phyloP scores from a whole-genome alignment of 2,329 filamentous ascomycete genomes.

The Aspergillus aculeatinus region DNA sequence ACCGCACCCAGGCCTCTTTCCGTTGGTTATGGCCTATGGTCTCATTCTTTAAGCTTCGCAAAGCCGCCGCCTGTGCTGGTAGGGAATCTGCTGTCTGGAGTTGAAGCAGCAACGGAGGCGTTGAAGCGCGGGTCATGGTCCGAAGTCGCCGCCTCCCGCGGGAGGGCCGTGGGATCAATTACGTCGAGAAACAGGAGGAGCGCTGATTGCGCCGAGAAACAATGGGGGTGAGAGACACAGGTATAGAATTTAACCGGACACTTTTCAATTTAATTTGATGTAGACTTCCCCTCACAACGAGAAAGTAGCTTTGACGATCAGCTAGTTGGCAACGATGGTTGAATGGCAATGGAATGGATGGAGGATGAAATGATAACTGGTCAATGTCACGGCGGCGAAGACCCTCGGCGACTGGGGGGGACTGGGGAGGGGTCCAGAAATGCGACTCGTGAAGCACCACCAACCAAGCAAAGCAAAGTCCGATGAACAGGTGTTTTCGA shows the following conservation, averaged over 20 bases:
- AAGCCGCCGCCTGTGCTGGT: conserved; percentile 50
- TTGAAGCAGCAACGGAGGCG: conserved; percentile 56
- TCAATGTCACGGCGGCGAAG: background rate
- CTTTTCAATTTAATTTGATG: background rate
- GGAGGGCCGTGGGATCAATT: conserved; percentile 13
- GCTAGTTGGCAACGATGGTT: background rate
- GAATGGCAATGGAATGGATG: background rate
- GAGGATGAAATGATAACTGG: background rate
- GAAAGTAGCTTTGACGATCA: background rate
- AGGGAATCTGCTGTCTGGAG: conserved; percentile 54
- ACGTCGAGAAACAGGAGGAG: conserved; percentile 1
- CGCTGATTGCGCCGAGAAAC: background rate
- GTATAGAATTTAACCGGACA: background rate
- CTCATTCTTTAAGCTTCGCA: conserved; percentile 81
- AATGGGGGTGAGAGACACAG: background rate
- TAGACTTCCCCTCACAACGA: background rate
- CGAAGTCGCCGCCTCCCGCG: conserved; percentile 32
- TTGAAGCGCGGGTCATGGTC: conserved; percentile 57
- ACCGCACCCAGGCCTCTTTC: conserved; percentile 74
- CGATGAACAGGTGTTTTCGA: background rate
- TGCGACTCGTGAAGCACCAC: background rate
- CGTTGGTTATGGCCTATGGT: conserved; percentile 82
- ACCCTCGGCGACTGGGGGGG: background rate
- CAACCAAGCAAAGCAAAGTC: background rate
- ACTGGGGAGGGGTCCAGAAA: background rate